A percentile compares a stretch with the other conserved stretches of the same genome.
phyloP scores from a whole-genome alignment of 805 yeast species.

The Brettanomyces sp. region DNA sequence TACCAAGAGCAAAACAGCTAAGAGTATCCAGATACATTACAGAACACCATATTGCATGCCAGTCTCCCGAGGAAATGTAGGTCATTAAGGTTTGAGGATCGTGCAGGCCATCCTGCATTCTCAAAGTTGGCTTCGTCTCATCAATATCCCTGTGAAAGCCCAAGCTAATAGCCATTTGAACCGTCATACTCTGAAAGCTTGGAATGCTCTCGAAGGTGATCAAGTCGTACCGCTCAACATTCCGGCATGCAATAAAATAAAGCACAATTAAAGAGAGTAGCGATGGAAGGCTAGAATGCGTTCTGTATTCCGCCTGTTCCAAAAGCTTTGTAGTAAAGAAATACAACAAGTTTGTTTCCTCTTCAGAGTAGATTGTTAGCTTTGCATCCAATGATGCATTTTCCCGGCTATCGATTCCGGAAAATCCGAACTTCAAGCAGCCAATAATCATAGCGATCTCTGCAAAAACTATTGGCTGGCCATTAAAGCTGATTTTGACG shows the following conservation, averaged over 20 bases:
- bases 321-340: conserved; percentile 11
- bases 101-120: neutral
- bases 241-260: conserved; percentile 11
- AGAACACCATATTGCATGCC: conserved; percentile 10
- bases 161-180: conserved; percentile 14
- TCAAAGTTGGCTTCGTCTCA: neutral
- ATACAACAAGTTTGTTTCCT: conserved; percentile 11
- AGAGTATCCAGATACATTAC: conserved; percentile 16
- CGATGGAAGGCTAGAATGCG: conserved; percentile 11
- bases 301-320: conserved; percentile 9
- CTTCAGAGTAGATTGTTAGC: conserved; percentile 4
- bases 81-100: conserved; percentile 2
- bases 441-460: conserved; percentile 15
- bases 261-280: conserved; percentile 11
- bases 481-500: conserved; percentile 7
- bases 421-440: conserved; percentile 9
- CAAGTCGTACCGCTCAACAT: conserved; percentile 10
- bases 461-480: conserved; percentile 11
- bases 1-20: conserved; percentile 15
- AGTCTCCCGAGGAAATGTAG: conserved; percentile 10
- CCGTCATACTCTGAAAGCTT: conserved; percentile 9
- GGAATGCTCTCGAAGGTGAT: conserved; percentile 12
- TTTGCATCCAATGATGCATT: conserved; percentile 1
- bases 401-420: neutral
- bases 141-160: conserved; percentile 13